These are phyloP conservation scores for Dothistroma septosporum DNA, from an alignment of 2,329 filamentous ascomycete genomes.

Conservation along the genomic window DNA sequence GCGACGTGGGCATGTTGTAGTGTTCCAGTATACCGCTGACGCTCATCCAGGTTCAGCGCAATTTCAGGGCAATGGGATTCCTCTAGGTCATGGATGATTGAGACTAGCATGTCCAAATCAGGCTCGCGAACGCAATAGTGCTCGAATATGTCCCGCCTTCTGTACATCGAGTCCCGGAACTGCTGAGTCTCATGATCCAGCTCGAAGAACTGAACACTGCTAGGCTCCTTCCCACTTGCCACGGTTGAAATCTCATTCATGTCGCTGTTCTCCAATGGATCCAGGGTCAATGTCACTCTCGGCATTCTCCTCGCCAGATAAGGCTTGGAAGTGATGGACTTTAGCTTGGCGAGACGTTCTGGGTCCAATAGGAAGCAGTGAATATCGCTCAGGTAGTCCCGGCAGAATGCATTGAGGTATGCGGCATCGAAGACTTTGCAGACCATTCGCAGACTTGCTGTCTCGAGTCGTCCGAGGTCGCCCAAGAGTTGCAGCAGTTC, in stretches of 20 bases:
- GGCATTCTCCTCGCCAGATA: slow-evolving; percentile 2
- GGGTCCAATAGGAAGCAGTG: slow-evolving; percentile 4
- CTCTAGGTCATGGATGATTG: background rate
- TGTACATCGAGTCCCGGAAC: background rate
- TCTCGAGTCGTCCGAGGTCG: background rate
- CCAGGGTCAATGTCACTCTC: background rate
- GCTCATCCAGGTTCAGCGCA: background rate
- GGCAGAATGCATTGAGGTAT: background rate
- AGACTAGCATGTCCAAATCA: background rate
- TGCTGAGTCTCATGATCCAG: background rate
- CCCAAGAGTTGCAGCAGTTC: slow-evolving; percentile 3
- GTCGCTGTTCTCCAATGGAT: background rate
- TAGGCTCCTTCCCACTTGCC: background rate
- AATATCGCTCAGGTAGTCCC: background rate
- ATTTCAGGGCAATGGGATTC: background rate
- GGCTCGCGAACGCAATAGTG: background rate
- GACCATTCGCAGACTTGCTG: slow-evolving; percentile 1
- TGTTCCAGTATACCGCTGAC: background rate
- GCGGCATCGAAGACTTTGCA: slow-evolving; percentile 7
- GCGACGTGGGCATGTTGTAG: background rate
- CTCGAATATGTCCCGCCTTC: background rate
- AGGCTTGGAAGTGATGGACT: slow-evolving; percentile 1
- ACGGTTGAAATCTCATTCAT: background rate
- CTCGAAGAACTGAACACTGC: background rate
- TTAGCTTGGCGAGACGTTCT: background rate